phyloP scores from a whole-genome alignment of 371 early-diverging fungal species.

The Mucor circinelloides region DNA sequence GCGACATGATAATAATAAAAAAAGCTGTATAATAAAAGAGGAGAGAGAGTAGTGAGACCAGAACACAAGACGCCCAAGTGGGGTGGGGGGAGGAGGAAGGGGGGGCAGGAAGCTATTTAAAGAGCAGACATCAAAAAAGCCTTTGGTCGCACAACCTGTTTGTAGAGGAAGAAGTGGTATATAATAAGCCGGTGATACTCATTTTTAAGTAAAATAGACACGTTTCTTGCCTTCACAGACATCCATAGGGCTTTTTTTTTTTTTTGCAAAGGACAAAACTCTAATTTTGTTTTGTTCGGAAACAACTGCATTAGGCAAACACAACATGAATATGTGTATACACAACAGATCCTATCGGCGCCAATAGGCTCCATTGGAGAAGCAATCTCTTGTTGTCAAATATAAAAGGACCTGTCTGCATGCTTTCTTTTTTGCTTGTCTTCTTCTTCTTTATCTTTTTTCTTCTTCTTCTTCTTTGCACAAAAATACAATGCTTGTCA shows the following conservation, averaged over 20 bases:
- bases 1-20: constrained; percentile 15
- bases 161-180: background rate
- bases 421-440: background rate
- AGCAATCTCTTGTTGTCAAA: background rate
- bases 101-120: too few relatives aligned
- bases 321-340: background rate
- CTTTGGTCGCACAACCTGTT: background rate
- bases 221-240: background rate
- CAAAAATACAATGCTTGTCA: constrained; percentile 24
- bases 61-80: background rate
- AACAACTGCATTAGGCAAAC: background rate
- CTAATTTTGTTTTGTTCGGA: background rate
- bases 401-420: background rate
- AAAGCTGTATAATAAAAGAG: background rate
- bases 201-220: background rate
- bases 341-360: constrained; percentile 1
- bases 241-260: background rate
- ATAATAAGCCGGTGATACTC: background rate
- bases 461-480: background rate
- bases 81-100: too few relatives aligned
- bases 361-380: background rate
- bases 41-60: background rate
- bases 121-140: constrained; percentile 1
- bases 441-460: background rate
- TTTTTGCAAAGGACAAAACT: background rate